Evolutionary conservation across 2,329 filamentous ascomycete species (phyloP).

Genomic region (Cyphellophora attinorum): DNA sequence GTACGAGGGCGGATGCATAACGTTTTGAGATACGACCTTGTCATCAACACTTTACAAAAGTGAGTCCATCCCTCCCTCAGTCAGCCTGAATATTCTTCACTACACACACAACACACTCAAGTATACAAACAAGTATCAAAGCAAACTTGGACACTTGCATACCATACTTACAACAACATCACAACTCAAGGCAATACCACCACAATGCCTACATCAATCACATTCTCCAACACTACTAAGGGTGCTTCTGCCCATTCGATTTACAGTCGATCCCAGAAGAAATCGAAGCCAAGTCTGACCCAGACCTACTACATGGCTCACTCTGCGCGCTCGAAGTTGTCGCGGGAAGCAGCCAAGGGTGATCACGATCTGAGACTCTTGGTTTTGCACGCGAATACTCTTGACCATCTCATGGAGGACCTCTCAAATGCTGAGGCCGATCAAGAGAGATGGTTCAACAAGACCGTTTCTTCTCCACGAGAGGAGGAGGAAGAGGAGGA

Average conservation of each 20-base stretch:
- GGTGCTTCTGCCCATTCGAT: constrained; percentile 14
- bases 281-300: constrained; percentile 86
- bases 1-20: too few relatives aligned
- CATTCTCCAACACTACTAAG: constrained; percentile 16
- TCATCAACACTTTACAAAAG: constrained; percentile 3
- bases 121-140: constrained; percentile 1
- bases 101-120: not conserved
- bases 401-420: constrained; percentile 86
- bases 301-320: constrained; percentile 98
- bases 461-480: constrained; percentile 71
- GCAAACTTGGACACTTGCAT: constrained; percentile 1
- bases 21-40: too few relatives aligned
- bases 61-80: not conserved
- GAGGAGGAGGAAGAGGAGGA: constrained; percentile 49
- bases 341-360: constrained; percentile 74
- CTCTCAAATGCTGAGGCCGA: constrained; percentile 90
- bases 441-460: constrained; percentile 97
- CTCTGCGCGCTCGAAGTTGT: constrained; percentile 87
- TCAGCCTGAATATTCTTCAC: not conserved
- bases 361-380: constrained; percentile 93
- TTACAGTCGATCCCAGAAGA: constrained; percentile 25
- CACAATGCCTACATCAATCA: constrained; percentile 20
- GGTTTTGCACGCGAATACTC: constrained; percentile 95
- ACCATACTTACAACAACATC: constrained; percentile 6
- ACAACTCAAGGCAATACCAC: constrained; percentile 15